Evolutionary conservation across 495 filamentous ascomycete genomes (phyloP).

Genomic region (Podospora fimiseda): DNA sequence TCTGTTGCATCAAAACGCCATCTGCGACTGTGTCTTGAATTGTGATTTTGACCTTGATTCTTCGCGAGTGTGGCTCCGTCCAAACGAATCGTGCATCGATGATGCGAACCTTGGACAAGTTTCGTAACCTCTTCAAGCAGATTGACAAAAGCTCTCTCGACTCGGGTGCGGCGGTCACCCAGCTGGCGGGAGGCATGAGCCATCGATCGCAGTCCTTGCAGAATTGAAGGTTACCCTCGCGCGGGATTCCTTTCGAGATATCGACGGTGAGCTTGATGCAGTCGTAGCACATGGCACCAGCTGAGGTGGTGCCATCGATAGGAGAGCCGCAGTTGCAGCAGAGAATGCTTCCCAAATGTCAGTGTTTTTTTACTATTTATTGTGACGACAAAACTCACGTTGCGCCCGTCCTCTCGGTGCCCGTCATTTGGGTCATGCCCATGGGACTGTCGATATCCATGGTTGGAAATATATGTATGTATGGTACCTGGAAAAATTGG

Average conservation of each 20-base stretch:
- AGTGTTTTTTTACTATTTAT: background rate
- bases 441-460: conserved; percentile 68
- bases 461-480: too few species aligned
- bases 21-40: conserved; percentile 65
- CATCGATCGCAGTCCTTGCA: conserved; percentile 92
- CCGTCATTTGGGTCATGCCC: conserved; percentile 44
- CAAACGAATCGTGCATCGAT: conserved; percentile 95
- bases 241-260: conserved; percentile 84
- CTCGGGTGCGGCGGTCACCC: conserved; percentile 76
- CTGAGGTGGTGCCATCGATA: conserved; percentile 83
- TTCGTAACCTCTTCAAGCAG: conserved; percentile 75
- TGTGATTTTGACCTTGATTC: conserved; percentile 88
- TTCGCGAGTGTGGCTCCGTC: conserved; percentile 92
- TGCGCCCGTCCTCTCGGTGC: conserved; percentile 44
- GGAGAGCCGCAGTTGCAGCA: conserved; percentile 91
- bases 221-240: conserved; percentile 74
- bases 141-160: conserved; percentile 84
- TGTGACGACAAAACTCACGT: conserved; percentile 44
- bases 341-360: conserved; percentile 57
- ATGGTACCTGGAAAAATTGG: background rate
- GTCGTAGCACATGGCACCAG: conserved; percentile 86
- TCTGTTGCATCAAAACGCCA: conserved; percentile 85
- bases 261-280: conserved; percentile 91
- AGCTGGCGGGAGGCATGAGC: conserved; percentile 79
- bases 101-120: conserved; percentile 78